Evolutionary conservation across 176 grass and related monocot species (phyloP).

Genomic region (Bonia amplexicaulis): DNA sequence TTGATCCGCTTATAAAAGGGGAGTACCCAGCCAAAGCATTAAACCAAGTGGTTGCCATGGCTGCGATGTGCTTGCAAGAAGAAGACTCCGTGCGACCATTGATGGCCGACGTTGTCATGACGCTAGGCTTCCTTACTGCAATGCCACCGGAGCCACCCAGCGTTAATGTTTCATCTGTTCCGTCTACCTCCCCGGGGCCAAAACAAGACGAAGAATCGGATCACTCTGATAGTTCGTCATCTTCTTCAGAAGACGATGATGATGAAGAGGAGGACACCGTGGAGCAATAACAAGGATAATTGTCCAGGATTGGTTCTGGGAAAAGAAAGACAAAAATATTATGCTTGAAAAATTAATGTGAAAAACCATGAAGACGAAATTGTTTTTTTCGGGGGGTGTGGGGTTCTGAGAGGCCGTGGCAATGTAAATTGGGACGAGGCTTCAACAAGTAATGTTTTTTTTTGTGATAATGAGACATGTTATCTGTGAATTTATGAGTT

Average conservation of each 20-base stretch:
- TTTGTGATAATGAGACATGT: neutral
- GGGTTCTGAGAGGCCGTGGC: neutral
- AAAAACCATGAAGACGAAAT: neutral
- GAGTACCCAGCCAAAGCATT: slow-evolving; percentile 66
- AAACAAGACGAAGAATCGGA: neutral
- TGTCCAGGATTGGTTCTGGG: neutral
- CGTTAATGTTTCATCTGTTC: slow-evolving; percentile 4
- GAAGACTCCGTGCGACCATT: slow-evolving; percentile 71
- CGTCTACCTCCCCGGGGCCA: neutral
- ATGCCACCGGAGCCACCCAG: slow-evolving; percentile 27
- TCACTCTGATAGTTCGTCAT: slow-evolving; percentile 14
- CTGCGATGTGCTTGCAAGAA: slow-evolving; percentile 94
- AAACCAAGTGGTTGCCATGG: slow-evolving; percentile 87
- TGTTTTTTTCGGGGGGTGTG: neutral
- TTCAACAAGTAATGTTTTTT: neutral
- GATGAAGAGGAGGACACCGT: slow-evolving; percentile 12
- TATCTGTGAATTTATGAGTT: neutral
- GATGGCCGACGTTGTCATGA: slow-evolving; percentile 80
- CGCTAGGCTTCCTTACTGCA: slow-evolving; percentile 65
- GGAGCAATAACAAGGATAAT: slow-evolving; percentile 6
- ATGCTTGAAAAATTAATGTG: neutral
- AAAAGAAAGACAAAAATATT: neutral
- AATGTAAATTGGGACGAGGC: slow-evolving; percentile 27
- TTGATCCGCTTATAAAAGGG: slow-evolving; percentile 64
- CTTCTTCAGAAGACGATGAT: slow-evolving; percentile 22